Evolutionary conservation across 805 yeast genomes (phyloP), one percentile per base, ranked within the genome.

Genomic region (Barnettozyma sp.): DNA sequence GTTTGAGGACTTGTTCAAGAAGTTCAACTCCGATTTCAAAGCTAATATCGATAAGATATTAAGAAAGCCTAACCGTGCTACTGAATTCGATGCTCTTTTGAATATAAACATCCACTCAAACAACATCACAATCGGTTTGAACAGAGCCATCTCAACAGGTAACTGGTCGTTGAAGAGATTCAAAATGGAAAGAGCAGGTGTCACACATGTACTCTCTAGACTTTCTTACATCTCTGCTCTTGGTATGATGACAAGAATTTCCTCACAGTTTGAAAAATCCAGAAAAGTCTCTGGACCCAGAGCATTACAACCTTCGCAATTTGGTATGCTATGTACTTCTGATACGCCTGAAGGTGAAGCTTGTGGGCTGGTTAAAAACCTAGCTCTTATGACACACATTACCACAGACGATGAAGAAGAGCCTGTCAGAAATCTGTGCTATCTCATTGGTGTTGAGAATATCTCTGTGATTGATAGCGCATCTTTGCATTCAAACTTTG

Each of bases 301-400:
- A 72, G 97, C 98, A 12, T 70, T 92, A 46, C 98, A 92, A 61
- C 98, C 98, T 9, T 92, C 98, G 2, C 98, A 92, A 65, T 92
- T 92, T 60, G 98, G 98, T 57, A 92, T 92, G 97, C 70, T 92
- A 41, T 92, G 98, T 69, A 86, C 97, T 6, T 84, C 97, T 0
- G 98, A 92, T 72, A 92, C 98, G 0, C 98, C 98, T 1, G 98
- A 92, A 72, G 98, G 98, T 71, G 98, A 92, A 63, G 98, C 98
- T 1, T 92, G 98, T 76, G 98, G 98, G 55, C 72, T 92, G 60
- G 98, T 92, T 24, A 92, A 92, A 63, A 92, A 92, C 56, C 68
- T 92, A 58, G 98, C 98, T 2, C 70, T 92, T 31, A 92, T 92
- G 98, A 92, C 98, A 9, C 98, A 92, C 61, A 92, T 92, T 53